Evolutionary conservation across 2,329 filamentous ascomycete species (phyloP).

Genomic region (Capronia americana): DNA sequence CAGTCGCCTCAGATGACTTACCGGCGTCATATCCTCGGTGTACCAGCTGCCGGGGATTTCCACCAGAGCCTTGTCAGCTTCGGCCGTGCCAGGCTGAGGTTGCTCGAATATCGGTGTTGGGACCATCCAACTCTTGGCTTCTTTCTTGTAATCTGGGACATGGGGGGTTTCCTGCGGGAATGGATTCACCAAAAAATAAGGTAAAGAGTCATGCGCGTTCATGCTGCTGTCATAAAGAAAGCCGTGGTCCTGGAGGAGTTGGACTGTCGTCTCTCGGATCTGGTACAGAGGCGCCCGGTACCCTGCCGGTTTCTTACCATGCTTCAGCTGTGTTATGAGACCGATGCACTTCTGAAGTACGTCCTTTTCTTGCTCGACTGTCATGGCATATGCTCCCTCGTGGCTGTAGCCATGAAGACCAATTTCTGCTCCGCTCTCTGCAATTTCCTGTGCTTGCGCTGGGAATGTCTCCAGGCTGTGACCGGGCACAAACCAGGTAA

Average conservation of each 20-base stretch:
- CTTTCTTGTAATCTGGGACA: constrained; percentile 51
- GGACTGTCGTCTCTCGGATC: constrained; percentile 56
- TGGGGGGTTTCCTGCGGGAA: constrained; percentile 44
- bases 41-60: constrained; percentile 56
- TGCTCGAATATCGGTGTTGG: constrained; percentile 43
- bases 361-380: constrained; percentile 56
- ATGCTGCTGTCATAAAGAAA: constrained; percentile 61
- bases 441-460: constrained; percentile 56
- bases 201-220: constrained; percentile 58
- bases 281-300: constrained; percentile 62
- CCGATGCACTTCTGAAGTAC: constrained; percentile 58
- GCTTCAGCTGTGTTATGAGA: constrained; percentile 50
- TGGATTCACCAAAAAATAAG: constrained; percentile 55
- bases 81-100: constrained; percentile 35
- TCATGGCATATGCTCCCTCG: constrained; percentile 48
- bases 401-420: constrained; percentile 54
- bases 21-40: constrained; percentile 55
- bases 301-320: constrained; percentile 54
- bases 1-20: constrained; percentile 14
- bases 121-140: constrained; percentile 54
- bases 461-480: constrained; percentile 66
- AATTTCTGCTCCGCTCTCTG: constrained; percentile 55
- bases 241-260: constrained; percentile 55
- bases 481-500: constrained; percentile 67
- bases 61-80: constrained; percentile 44